Base-by-base conservation (phyloP, 2,329 filamentous ascomycete species). In the Keithomyces neogunnii region DNA sequence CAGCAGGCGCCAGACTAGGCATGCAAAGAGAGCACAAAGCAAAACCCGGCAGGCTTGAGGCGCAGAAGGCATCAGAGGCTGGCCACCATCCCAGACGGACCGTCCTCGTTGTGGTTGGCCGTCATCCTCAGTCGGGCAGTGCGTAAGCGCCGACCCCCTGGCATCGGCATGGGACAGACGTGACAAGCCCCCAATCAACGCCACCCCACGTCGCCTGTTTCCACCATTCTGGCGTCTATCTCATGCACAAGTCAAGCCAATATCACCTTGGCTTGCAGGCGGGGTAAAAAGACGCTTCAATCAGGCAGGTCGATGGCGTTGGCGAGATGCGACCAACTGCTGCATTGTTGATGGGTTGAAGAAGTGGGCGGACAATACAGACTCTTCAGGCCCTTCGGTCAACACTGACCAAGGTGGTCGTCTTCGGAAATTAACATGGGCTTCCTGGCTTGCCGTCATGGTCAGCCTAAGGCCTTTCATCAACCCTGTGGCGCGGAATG, bases 211-310 rank as follows among this genome's bases (percentile, higher is more conserved):
- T 64, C 59, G 59, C 57, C 57, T 61, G 59, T 64, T 59, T 57
- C 47, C 56, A 55, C 56, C 56, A 46, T 19, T 45, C 56, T 55
- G 62, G 63, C 63, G 63, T 65, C 60, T 65, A 65, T 63, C 57
- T 55, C 52, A 55, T 56, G 59, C 53, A 56, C 4, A 55, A 47
- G 36, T 44, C 51, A 32, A 33, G 36, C 40, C 38, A 26, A 40
- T 55, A 42, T 53, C 51, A 53, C 51, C 26, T 45, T 45, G 44
- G 46, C 46, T 44, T 32, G 40, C 39, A 50, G 52, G 47, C 48
- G 53, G 53, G 51, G 47, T 50, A 40, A 19, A 29, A n/a, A 43
- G 39, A 29, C 31, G 6, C 33, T 8, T 31, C 3, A 30, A 39
- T 36, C 28, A 31, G 6, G 11, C 6, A 35, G 11, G 6, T 35